A percentile compares a stretch with the other conserved stretches of the same genome.
Conservation (phyloP, 768 basidiomycete genomes). For the Pleurotus giganteus region DNA sequence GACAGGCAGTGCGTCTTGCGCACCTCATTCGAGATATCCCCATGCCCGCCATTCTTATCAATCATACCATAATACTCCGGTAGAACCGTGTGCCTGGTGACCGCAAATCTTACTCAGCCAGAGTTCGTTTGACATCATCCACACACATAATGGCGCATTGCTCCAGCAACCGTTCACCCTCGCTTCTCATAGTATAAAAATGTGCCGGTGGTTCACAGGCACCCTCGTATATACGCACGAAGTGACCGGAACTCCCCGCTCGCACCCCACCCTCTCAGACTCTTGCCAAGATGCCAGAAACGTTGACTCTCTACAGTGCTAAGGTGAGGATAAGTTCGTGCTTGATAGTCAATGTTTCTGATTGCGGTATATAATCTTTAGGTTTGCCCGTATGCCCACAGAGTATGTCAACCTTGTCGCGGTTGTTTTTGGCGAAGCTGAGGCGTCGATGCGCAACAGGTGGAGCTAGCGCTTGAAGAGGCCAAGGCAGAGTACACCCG, state of each 20-base stretch:
- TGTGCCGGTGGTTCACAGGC: not conserved
- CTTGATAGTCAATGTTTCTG: not conserved
- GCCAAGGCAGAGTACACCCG: conserved; percentile 44
- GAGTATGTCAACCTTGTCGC: not conserved
- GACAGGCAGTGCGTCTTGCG: too few species aligned
- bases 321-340: not conserved
- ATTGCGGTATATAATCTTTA: not conserved
- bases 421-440: not conserved
- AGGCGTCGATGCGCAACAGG: conserved; percentile 26
- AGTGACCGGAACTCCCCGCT: not conserved
- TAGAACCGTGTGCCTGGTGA: too few species aligned
- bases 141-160: not conserved
- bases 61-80: too few species aligned
- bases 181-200: too few species aligned
- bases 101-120: conserved; percentile 1
- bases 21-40: too few species aligned
- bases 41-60: too few species aligned
- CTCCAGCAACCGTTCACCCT: too few species aligned
- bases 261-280: too few species aligned
- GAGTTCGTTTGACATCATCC: conserved; percentile 4
- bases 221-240: not conserved
- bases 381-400: conserved; percentile 4
- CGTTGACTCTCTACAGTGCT: conserved; percentile 1
- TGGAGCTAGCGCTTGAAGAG: conserved; percentile 62
- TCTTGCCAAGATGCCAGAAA: not conserved